Base-by-base conservation (phyloP, 805 yeast genomes). In the Barnettozyma sp. region DNA sequence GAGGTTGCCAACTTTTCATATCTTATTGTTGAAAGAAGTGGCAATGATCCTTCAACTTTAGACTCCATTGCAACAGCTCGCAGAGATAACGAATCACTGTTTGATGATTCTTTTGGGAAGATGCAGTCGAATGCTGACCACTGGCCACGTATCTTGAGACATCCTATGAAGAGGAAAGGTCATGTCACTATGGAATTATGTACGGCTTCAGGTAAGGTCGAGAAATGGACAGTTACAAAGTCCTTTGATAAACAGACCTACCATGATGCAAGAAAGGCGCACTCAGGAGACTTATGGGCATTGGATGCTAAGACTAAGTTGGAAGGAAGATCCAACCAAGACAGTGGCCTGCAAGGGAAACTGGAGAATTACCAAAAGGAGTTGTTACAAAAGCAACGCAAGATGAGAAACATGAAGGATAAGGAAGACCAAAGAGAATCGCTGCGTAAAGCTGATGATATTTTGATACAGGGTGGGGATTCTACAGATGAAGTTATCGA, bases 281-380 rank as follows among this genome's bases (percentile, higher is more conserved):
- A 58, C n/a, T 72, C 73, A 52, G 95, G 96, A 16, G 98, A 92
- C 55, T 59, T 79, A 35, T 92, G 97, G 98, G 79, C 82, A 0
- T 57, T 78, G 26, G 82, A 71, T 23, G 78, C 78, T 3, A 82
- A 81, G 54, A 65, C 74, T 3, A 68, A 65, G 20, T 47, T 60
- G 3, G 54, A 54, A 31, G 62, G 65, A 4, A 57, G 52, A 28
- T 58, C 60, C 26, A 62, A 60, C 38, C 58, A 54, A 26, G 50
- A 50, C 44, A 14, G 56, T 46, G 33, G 48, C 45, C 27, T 52
- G 10, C 31, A 49, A 18, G 58, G 51, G 6, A 56, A 58, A 37
- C 44, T 67, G 27, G 52, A 59, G 41, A 54, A 54, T 32, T 63
- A 62, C 40, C 65, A 58, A 39, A 43, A 38, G 24, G 39, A 58